Evolutionary conservation across 352 stramenopile genomes (phyloP).

Genomic region (Globisporangium cystogenes): DNA sequence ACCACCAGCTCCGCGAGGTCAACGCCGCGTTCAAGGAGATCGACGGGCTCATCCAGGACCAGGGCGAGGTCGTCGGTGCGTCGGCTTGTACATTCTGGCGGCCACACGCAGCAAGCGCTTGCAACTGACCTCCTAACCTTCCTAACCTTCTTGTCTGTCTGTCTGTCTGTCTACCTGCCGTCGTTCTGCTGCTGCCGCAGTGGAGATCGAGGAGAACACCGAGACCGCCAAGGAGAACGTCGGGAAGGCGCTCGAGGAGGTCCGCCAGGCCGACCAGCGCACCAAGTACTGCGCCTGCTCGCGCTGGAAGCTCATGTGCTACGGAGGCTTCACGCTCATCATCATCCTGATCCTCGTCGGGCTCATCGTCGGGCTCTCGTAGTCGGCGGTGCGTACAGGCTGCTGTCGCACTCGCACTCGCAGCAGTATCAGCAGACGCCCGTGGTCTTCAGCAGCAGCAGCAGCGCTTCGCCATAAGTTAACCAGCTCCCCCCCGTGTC

Average conservation of each 20-base stretch:
- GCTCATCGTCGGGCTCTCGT: slow-evolving; percentile 36
- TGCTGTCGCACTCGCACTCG: not conserved
- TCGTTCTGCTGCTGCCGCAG: slow-evolving; percentile 15
- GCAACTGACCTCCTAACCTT: no score
- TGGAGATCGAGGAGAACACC: slow-evolving; percentile 82
- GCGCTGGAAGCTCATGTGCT: slow-evolving; percentile 62
- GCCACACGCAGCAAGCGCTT: no score
- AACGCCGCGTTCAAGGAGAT: slow-evolving; percentile 85
- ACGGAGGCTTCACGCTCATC: slow-evolving; percentile 46
- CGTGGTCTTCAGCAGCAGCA: not conserved
- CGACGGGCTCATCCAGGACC: slow-evolving; percentile 76
- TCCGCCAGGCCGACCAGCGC: slow-evolving; percentile 62
- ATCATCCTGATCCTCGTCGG: slow-evolving; percentile 51
- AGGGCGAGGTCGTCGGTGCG: slow-evolving; percentile 65
- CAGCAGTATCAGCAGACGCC: not conserved
- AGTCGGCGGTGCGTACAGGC: no score
- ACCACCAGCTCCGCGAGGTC: slow-evolving; percentile 80
- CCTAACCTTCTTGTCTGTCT: not conserved
- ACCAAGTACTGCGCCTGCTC: slow-evolving; percentile 70
- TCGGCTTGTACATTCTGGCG: no score
- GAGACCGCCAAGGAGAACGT: slow-evolving; percentile 76
- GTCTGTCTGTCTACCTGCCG: not conserved
- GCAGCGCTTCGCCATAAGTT: slow-evolving; percentile 4
- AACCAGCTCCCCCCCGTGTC: no score
- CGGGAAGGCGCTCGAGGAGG: slow-evolving; percentile 57